Percentiles rank a stretch among this genome's conserved stretches.
These are phyloP conservation scores for Eurotiales sp. DNA, from an alignment of 2,329 filamentous ascomycete species.

Conservation along the genomic window DNA sequence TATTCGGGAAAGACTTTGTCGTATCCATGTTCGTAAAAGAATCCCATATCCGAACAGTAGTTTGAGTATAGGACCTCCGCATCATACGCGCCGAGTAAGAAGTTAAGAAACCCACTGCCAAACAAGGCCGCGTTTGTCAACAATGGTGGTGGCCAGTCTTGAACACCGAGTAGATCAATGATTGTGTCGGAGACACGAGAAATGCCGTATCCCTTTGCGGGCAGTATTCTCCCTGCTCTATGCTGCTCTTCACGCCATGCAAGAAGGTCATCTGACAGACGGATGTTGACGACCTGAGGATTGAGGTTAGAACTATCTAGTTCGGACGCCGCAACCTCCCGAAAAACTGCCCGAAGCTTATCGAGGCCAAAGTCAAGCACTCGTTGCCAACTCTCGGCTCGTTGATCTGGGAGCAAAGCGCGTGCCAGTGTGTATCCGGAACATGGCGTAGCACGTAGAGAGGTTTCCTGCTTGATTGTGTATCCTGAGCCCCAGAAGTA, in stretches of 20 bases:
- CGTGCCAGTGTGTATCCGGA: constrained; percentile 4
- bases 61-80: constrained; percentile 23
- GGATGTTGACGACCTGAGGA: not conserved
- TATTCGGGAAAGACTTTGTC: constrained; percentile 21
- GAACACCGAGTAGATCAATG: constrained; percentile 7
- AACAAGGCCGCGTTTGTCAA: constrained; percentile 21
- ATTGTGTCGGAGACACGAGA: constrained; percentile 15
- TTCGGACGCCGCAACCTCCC: not conserved
- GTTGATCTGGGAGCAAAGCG: not conserved
- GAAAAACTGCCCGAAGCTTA: not conserved
- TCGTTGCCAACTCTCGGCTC: not conserved
- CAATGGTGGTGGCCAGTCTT: constrained; percentile 19
- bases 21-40: constrained; percentile 26
- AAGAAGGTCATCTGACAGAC: constrained; percentile 13
- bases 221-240: constrained; percentile 15
- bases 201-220: constrained; percentile 17
- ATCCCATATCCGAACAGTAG: constrained; percentile 22
- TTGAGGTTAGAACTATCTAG: not conserved
- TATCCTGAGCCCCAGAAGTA: constrained; percentile 3
- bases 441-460: not conserved
- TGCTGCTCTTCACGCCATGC: constrained; percentile 16
- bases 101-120: constrained; percentile 20
- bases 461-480: not conserved
- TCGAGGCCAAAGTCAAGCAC: not conserved
- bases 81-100: constrained; percentile 22